Conservation (phyloP, 768 basidiomycete genomes). For the Agrocybe pediades region DNA sequence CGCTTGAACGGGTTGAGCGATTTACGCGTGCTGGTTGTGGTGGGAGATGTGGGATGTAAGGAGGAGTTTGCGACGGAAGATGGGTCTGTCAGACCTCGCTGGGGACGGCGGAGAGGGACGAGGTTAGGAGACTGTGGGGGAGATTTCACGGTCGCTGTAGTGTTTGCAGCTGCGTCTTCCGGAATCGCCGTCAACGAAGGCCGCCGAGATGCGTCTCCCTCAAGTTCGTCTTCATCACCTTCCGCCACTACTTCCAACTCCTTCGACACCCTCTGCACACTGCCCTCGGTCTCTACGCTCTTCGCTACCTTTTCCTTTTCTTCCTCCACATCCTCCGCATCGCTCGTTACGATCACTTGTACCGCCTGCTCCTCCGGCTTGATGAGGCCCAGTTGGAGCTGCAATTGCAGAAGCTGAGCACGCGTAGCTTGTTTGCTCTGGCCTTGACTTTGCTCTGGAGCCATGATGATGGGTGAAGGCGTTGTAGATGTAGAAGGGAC, state of each 20-base stretch:
- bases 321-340: slow-evolving; percentile 10
- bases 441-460: not conserved
- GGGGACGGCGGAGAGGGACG: not conserved
- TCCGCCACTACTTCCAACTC: slow-evolving; percentile 3
- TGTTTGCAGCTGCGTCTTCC: not conserved
- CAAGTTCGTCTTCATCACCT: not conserved
- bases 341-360: not conserved
- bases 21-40: slow-evolving; percentile 23
- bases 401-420: not conserved
- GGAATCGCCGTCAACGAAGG: not conserved
- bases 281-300: slow-evolving; percentile 30
- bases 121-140: not conserved
- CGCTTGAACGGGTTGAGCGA: slow-evolving; percentile 42
- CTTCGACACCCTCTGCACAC: slow-evolving; percentile 2
- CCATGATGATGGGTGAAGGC: not conserved
- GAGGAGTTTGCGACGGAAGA: not conserved
- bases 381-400: not conserved
- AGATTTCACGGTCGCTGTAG: not conserved
- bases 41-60: slow-evolving; percentile 8
- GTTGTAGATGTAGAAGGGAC: not conserved
- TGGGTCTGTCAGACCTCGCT: not conserved
- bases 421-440: not conserved
- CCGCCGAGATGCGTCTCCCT: not conserved
- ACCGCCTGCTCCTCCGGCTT: not conserved
- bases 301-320: slow-evolving; percentile 31